Conservation (phyloP, 768 basidiomycete species). For the Suillus cothurnatus region DNA sequence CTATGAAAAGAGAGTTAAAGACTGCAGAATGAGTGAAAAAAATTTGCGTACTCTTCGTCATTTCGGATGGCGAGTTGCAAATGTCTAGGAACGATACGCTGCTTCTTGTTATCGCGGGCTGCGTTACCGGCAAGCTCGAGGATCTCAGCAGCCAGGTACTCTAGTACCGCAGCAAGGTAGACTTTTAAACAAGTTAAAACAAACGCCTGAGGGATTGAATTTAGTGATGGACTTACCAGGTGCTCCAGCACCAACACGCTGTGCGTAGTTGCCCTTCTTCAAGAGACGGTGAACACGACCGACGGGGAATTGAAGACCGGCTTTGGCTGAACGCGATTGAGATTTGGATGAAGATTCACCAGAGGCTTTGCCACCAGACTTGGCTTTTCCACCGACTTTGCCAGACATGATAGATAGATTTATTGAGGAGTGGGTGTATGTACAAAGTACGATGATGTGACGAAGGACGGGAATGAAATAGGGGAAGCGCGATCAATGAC, state of each 20-base stretch:
- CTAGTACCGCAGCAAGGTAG: slow-evolving; percentile 63
- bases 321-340: slow-evolving; percentile 42
- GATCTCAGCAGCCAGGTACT: slow-evolving; percentile 65
- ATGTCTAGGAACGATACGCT: slow-evolving; percentile 67
- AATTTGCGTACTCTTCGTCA: slow-evolving; percentile 48
- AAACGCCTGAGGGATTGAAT: background rate
- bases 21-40: background rate
- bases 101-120: slow-evolving; percentile 58
- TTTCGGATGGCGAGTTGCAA: slow-evolving; percentile 67
- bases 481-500: slow-evolving; percentile 12
- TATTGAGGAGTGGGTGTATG: slow-evolving; percentile 1
- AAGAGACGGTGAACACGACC: slow-evolving; percentile 63
- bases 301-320: slow-evolving; percentile 51
- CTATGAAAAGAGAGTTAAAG: slow-evolving; percentile 14
- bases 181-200: slow-evolving; percentile 31
- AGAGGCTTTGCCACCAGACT: slow-evolving; percentile 66
- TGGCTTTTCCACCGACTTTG: slow-evolving; percentile 55
- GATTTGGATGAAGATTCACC: slow-evolving; percentile 37
- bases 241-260: slow-evolving; percentile 58
- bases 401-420: slow-evolving; percentile 36
- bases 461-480: slow-evolving; percentile 12
- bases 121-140: slow-evolving; percentile 63
- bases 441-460: slow-evolving; percentile 3
- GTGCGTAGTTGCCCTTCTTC: slow-evolving; percentile 61
- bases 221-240: slow-evolving; percentile 33